These are phyloP conservation scores for Phragmites australis DNA, from an alignment of 176 grass and related monocot genomes.

Conservation along the genomic window DNA sequence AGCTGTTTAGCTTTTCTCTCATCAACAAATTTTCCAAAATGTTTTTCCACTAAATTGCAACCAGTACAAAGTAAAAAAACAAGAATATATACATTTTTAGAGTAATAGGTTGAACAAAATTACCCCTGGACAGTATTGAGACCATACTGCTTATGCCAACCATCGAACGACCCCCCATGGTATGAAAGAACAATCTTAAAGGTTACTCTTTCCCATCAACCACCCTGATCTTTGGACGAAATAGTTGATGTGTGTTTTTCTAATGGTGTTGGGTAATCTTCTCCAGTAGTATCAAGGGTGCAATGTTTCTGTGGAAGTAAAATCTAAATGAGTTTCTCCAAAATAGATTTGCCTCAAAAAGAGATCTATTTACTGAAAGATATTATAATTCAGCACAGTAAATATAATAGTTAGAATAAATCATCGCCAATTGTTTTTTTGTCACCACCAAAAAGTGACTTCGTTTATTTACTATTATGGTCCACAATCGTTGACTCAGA, in stretches of 20 bases:
- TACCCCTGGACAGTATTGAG: slow-evolving; percentile 97
- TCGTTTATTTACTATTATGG: no score
- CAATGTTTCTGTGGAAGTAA: slow-evolving; percentile 38
- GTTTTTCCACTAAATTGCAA: slow-evolving; percentile 69
- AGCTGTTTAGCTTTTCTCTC: slow-evolving; percentile 82
- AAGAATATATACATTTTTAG: not conserved
- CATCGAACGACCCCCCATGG: slow-evolving; percentile 79
- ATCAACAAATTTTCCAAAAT: slow-evolving; percentile 87
- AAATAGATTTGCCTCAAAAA: not conserved
- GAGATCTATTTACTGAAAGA: not conserved
- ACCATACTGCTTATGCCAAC: slow-evolving; percentile 89
- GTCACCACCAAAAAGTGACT: no score
- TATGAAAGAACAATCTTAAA: slow-evolving; percentile 91
- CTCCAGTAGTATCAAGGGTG: slow-evolving; percentile 15
- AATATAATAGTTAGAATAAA: not conserved
- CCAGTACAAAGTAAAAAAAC: not conserved
- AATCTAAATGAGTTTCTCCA: not conserved
- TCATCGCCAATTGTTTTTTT: no score
- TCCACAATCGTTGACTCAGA: no score
- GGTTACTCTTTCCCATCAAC: slow-evolving; percentile 76
- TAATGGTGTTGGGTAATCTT: slow-evolving; percentile 13
- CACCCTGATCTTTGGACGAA: slow-evolving; percentile 58
- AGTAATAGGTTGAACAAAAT: slow-evolving; percentile 22
- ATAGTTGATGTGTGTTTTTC: slow-evolving; percentile 26
- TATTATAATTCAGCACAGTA: not conserved